These are phyloP conservation scores for Diddensiella transvaalensis DNA, from an alignment of 805 yeast species.

Conservation along the genomic window DNA sequence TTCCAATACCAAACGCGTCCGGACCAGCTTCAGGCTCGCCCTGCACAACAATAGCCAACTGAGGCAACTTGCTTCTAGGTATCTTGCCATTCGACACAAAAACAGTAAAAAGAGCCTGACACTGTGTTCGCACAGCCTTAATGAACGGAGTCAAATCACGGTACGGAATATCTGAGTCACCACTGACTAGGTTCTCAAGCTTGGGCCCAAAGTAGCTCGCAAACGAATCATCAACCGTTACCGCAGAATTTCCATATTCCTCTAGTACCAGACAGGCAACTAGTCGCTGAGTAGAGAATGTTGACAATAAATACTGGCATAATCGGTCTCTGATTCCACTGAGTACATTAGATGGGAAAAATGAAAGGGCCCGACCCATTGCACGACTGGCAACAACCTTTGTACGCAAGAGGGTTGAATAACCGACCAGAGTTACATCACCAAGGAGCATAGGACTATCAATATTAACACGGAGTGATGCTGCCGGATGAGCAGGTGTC, in stretches of 20 bases:
- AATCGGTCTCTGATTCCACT: slow-evolving; percentile 11
- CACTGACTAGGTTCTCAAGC: slow-evolving; percentile 16
- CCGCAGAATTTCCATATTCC: slow-evolving; percentile 44
- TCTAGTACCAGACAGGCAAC: slow-evolving; percentile 65
- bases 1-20: slow-evolving; percentile 78
- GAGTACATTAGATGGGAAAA: slow-evolving; percentile 21
- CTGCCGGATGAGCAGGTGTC: too few species aligned
- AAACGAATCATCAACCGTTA: slow-evolving; percentile 9
- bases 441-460: slow-evolving; percentile 92
- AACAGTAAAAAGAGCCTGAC: slow-evolving; percentile 74
- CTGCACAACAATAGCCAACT: slow-evolving; percentile 82
- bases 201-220: slow-evolving; percentile 15
- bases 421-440: slow-evolving; percentile 81
- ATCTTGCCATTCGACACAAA: slow-evolving; percentile 76
- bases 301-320: slow-evolving; percentile 46
- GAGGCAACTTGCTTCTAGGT: slow-evolving; percentile 68
- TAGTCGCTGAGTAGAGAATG: slow-evolving; percentile 79
- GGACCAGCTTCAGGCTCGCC: slow-evolving; percentile 95
- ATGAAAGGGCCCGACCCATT: slow-evolving; percentile 50
- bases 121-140: slow-evolving; percentile 80
- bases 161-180: slow-evolving; percentile 42
- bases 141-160: slow-evolving; percentile 85
- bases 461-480: slow-evolving; percentile 56
- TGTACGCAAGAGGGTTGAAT: slow-evolving; percentile 67
- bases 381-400: slow-evolving; percentile 74